phyloP scores from a whole-genome alignment of 2,329 filamentous ascomycete genomes.

The Lasiodiplodia theobromae region DNA sequence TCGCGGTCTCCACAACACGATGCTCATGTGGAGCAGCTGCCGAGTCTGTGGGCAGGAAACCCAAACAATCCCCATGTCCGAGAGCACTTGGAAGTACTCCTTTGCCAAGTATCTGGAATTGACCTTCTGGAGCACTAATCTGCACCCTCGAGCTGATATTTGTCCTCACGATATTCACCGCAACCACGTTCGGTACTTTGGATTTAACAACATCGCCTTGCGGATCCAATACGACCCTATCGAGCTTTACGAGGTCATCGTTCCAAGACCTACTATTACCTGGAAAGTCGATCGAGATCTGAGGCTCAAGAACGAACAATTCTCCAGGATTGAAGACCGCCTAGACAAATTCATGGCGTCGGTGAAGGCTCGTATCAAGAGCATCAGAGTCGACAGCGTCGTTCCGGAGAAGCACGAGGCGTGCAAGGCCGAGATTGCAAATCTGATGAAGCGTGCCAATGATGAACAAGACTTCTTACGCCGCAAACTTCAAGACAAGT shows the following conservation, averaged over 20 bases:
- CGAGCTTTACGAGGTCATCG: slow-evolving; percentile 91
- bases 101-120: slow-evolving; percentile 98
- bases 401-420: slow-evolving; percentile 84
- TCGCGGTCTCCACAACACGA: slow-evolving; percentile 72
- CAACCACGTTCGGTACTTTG: slow-evolving; percentile 93
- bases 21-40: slow-evolving; percentile 98
- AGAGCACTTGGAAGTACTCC: slow-evolving; percentile 96
- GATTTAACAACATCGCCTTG: slow-evolving; percentile 82
- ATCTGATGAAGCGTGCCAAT: slow-evolving; percentile 77
- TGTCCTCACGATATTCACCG: slow-evolving; percentile 93
- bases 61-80: slow-evolving; percentile 87
- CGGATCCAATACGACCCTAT: slow-evolving; percentile 93
- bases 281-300: slow-evolving; percentile 98
- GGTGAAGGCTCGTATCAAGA: slow-evolving; percentile 81
- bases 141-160: slow-evolving; percentile 75
- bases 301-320: slow-evolving; percentile 91
- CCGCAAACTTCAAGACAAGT: slow-evolving; percentile 83
- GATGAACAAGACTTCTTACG: slow-evolving; percentile 81
- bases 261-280: slow-evolving; percentile 86
- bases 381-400: slow-evolving; percentile 91
- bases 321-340: slow-evolving; percentile 78
- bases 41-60: slow-evolving; percentile 92
- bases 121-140: slow-evolving; percentile 89
- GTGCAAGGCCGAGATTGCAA: slow-evolving; percentile 82
- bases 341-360: slow-evolving; percentile 88